Base-by-base conservation (phyloP, 176 grass and related monocot genomes). In the Avena atlantica region DNA sequence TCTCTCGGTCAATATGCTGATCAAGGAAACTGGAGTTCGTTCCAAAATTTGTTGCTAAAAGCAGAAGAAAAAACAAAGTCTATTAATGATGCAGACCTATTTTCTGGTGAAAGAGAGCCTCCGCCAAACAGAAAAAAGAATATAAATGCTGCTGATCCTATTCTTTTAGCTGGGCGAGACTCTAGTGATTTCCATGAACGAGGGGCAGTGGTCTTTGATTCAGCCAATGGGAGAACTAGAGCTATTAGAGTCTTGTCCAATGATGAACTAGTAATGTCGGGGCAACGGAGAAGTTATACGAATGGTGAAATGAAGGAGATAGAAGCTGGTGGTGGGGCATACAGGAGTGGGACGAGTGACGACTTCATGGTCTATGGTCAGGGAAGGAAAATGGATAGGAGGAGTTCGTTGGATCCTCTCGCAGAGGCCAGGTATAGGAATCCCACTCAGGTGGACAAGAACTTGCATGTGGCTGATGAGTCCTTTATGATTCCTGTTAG, bases 401-500 rank as follows among this genome's bases (percentile, higher is more conserved):
- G 70, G 74, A 88, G 19, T 45, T 87, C 82, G 36, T 91, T 96
- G 79, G 94, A 99, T 77, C 97, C 94, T 73, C 89, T 94, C 57
- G 83, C 89, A 51, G 94, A 99, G 83, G 79, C 87, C n/a, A 64
- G 44, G 12, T 91, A 89, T 78, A 88, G 73, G 91, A 89, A 68
- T 70, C 84, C 89, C 24, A 86, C 23, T 56, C 64, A 88, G 51
- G 73, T 66, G 81, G 84, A 87, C 21, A 97, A 97, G 81, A 86
- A 83, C 65, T 62, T 76, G n/a, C 78, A 90, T 66, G 83, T 65
- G 21, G 86, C 59, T 20, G 97, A 97, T 71, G 97, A 99, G 62
- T 99, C 92, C 12, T 99, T 99, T 80, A 90, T 96, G 83, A 82
- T 99, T 84, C 94, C 94, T 90, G 61, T 90, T 86, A 96, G 91